Evolutionary conservation across 805 yeast species (phyloP), one percentile per base, ranked within the genome.

Genomic region (Schwanniomyces occidentalis): DNA sequence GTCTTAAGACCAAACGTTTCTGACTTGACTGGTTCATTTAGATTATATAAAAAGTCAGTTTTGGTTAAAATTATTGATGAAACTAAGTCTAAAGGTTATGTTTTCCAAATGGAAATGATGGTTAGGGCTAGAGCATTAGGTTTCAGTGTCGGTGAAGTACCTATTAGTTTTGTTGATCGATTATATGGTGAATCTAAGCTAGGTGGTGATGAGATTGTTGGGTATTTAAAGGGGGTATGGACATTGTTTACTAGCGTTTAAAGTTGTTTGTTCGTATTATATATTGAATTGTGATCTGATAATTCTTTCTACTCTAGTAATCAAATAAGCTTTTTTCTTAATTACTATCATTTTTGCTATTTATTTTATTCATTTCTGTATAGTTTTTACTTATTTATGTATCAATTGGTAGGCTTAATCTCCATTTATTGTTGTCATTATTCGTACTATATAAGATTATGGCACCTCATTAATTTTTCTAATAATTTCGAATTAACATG

Each of bases 71-170:
- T 84, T 44, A 84, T 83, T 44, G 75, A 67, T 31, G 83, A 71
- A 39, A 82, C 90, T 30, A 71, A 75, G 53, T 78, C 85, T 23
- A 83, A 84, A 63, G 91, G 91, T 33, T 83, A 84, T 50, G 91
- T 84, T 26, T 83, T 83, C 76, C 91, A 83, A 65, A 83, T 83
- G 91, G 91, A 83, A 63, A 82, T 83, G 89, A 81, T 83, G 78
- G 91, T 83, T 16, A 76, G 91, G 47, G 91, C 91, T 25, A 73
- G 85, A 54, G 69, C 81, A n/a, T 63, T 80, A 56, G 82, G 82
- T n/a, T 80, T 73, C 63, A 69, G 76, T 12, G 81, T 83, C 47
- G 90, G 84, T 19, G 91, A 83, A 57, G 89, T 82, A 20, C 90
- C 90, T 31, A 83, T 83, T 48, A 74, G 79, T 42, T 83, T 84